Conservation (phyloP, 768 basidiomycete genomes). For the Leccinum ochraceum region DNA sequence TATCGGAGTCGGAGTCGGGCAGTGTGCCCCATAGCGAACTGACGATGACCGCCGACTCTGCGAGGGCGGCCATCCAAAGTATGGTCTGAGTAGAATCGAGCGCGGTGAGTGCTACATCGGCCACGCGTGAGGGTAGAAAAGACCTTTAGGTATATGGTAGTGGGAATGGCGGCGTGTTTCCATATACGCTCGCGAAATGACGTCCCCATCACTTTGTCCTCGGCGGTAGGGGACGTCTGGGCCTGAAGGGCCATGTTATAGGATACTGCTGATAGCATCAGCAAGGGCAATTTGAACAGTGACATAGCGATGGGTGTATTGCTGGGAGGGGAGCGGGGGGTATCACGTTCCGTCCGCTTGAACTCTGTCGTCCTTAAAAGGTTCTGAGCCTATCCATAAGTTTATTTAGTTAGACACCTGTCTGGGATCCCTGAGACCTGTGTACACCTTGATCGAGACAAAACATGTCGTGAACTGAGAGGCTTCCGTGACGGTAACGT, state of each 20-base stretch:
- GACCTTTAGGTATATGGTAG: conserved; percentile 1
- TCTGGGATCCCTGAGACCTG: background rate
- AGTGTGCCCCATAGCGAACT: background rate
- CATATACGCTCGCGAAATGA: conserved; percentile 10
- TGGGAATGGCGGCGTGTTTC: background rate
- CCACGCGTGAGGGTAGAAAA: background rate
- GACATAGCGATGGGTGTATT: conserved; percentile 6
- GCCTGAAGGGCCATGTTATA: conserved; percentile 5
- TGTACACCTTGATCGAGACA: background rate
- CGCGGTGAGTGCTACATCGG: background rate
- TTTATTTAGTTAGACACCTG: background rate
- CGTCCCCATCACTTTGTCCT: conserved; percentile 9
- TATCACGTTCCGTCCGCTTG: background rate
- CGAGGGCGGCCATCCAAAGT: background rate
- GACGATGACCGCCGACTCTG: background rate
- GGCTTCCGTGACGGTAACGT: background rate
- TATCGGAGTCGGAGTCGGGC: background rate
- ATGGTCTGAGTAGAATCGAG: background rate
- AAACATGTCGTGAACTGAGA: background rate
- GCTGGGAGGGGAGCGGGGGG: background rate
- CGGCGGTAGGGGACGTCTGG: background rate
- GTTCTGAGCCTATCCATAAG: background rate
- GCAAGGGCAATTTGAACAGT: conserved; percentile 5
- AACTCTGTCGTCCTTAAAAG: background rate
- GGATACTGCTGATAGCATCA: conserved; percentile 7